phyloP scores from a whole-genome alignment of 805 yeast species.

The Yarrowia porcina region DNA sequence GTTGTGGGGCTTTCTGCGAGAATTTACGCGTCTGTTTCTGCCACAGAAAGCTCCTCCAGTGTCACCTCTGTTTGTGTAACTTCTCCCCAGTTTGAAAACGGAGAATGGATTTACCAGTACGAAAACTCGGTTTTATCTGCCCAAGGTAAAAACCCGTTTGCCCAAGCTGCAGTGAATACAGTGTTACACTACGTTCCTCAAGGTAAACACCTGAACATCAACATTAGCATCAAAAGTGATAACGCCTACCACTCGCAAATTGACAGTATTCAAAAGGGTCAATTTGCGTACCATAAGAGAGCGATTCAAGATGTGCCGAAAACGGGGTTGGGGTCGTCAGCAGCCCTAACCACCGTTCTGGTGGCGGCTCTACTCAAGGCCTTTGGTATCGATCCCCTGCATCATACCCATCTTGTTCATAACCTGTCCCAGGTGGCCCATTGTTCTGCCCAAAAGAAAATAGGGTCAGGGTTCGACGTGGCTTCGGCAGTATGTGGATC shows the following conservation, averaged over 20 bases:
- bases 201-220: constrained; percentile 38
- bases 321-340: constrained; percentile 95
- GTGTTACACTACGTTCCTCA: constrained; percentile 51
- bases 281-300: constrained; percentile 16
- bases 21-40: constrained; percentile 68
- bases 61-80: constrained; percentile 43
- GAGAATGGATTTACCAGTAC: constrained; percentile 61
- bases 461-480: constrained; percentile 96
- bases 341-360: constrained; percentile 82
- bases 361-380: constrained; percentile 57
- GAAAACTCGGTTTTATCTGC: no score
- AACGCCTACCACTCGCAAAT: constrained; percentile 83
- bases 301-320: constrained; percentile 73
- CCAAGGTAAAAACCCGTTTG: constrained; percentile 68
- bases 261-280: constrained; percentile 39
- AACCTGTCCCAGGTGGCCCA: constrained; percentile 86
- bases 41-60: neutral
- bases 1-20: constrained; percentile 86
- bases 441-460: constrained; percentile 89
- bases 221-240: constrained; percentile 73
- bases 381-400: neutral
- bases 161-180: constrained; percentile 57
- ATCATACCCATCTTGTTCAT: constrained; percentile 49
- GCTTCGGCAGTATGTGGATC: constrained; percentile 95
- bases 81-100: constrained; percentile 76